phyloP scores from a whole-genome alignment of 1,284 basidiomycete genomes.

The Taiwanofungus camphoratus region DNA sequence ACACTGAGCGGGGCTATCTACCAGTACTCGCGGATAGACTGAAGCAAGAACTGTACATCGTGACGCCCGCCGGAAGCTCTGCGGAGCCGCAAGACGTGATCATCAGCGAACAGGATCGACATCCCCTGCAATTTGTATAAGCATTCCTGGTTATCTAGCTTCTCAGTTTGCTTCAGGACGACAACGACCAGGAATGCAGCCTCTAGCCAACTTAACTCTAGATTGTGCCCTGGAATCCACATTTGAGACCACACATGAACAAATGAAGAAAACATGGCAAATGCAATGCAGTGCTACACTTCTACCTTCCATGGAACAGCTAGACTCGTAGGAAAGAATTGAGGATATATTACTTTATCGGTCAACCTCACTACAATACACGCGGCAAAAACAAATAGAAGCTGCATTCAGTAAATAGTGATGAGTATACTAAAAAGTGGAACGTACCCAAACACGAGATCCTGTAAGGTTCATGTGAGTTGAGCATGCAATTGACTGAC shows the following conservation, averaged over 20 bases:
- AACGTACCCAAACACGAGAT: conserved; percentile 78
- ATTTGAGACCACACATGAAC: no score
- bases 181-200: no score
- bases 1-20: conserved; percentile 87
- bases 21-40: conserved; percentile 62
- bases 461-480: conserved; percentile 27
- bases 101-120: conserved; percentile 50
- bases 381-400: conserved; percentile 1
- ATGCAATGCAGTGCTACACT: no score
- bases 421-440: neutral
- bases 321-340: no score
- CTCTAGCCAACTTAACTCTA: no score
- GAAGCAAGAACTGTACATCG: conserved; percentile 40
- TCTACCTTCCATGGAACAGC: no score
- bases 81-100: conserved; percentile 35
- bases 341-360: conserved; percentile 26
- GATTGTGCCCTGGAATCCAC: no score
- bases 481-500: conserved; percentile 7
- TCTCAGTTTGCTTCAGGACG: neutral
- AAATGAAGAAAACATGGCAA: no score
- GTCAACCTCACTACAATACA: conserved; percentile 35
- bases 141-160: neutral
- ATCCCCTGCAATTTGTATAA: conserved; percentile 45
- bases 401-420: neutral
- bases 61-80: conserved; percentile 10